Conservation (phyloP, 768 basidiomycete species). For the Dentipellis sp. region DNA sequence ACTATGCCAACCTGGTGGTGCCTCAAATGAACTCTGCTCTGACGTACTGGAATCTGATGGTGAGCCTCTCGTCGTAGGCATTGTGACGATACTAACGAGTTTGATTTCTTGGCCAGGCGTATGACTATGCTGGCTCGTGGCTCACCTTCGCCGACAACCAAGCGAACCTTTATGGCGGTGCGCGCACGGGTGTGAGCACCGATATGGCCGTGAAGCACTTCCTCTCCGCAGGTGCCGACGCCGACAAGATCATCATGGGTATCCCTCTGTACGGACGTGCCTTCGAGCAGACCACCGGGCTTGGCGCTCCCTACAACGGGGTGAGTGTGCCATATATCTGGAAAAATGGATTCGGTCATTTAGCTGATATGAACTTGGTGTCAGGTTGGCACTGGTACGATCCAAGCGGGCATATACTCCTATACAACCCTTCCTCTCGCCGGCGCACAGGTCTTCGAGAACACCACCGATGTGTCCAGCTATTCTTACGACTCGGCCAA, state of each 20-base stretch:
- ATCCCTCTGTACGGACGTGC: slow-evolving; percentile 78
- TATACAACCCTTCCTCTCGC: slow-evolving; percentile 60
- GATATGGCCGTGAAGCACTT: slow-evolving; percentile 60
- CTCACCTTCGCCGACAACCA: slow-evolving; percentile 46
- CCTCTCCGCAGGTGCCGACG: slow-evolving; percentile 47
- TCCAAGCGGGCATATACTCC: slow-evolving; percentile 66
- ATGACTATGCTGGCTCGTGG: slow-evolving; percentile 78
- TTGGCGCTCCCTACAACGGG: slow-evolving; percentile 61
- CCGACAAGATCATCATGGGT: slow-evolving; percentile 63
- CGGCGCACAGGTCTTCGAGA: slow-evolving; percentile 47
- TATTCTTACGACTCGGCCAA: slow-evolving; percentile 70
- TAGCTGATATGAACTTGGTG: neutral
- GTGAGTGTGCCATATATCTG: slow-evolving; percentile 25
- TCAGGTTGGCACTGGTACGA: slow-evolving; percentile 64
- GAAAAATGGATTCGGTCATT: neutral
- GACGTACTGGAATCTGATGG: slow-evolving; percentile 81
- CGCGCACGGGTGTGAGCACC: slow-evolving; percentile 54
- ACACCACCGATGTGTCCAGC: slow-evolving; percentile 59
- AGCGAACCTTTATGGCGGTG: slow-evolving; percentile 63
- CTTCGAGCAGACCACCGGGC: slow-evolving; percentile 60
- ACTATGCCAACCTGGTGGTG: slow-evolving; percentile 50
- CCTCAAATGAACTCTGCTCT: slow-evolving; percentile 57
- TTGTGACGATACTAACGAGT: neutral
- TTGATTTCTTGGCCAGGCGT: slow-evolving; percentile 32
- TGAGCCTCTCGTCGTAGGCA: slow-evolving; percentile 13